Evolutionary conservation across 2,329 filamentous ascomycete species (phyloP), one percentile per base, ranked within the genome.

Genomic region (Colletotrichum eleusines): DNA sequence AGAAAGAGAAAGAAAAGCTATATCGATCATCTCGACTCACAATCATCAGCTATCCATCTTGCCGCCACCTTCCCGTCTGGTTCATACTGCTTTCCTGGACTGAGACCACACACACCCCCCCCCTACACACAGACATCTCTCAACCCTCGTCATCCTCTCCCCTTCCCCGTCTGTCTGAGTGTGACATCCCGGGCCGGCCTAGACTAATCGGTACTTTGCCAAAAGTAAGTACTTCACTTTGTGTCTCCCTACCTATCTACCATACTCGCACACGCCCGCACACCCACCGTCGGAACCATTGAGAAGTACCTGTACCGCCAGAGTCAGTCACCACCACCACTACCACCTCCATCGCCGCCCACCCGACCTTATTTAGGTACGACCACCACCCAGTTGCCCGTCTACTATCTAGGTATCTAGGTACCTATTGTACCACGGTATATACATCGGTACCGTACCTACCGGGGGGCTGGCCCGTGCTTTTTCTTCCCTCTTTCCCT

Each of bases 401-500:
- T 40, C 16, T n/a, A 46, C 54, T 23, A 26, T 8, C 3, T 33
- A 53, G 18, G 51, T 38, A 54, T 31, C 8, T 54, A n/a, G 18
- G 40, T 40, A 42, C 38, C 18, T 42, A 7, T 6, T 1, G 40
- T 23, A n/a, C 44, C n/a, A 7, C 44, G 12, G 20, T 53, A 16
- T 20, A 20, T 12, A 5, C 11, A 33, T n/a, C 9, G 20, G 42
- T 23, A n/a, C 26, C 20, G 9, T 18, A 42, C 66, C 31, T 54
- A 35, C 54, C 23, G 38, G 61, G 54, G 31, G 18, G 8, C 60
- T 63, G 46, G 64, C 38, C 64, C 38, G 68, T 63, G 51, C 64
- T 23, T 65, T 62, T 57, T 66, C 54, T 66, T 38, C 42, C 48
- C 58, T 70, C 63, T 73, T 68, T 70, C 60, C 62, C 46, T 73